Evolutionary conservation across 768 basidiomycete species (phyloP).

Genomic region (Xerocomellus amylosporus): DNA sequence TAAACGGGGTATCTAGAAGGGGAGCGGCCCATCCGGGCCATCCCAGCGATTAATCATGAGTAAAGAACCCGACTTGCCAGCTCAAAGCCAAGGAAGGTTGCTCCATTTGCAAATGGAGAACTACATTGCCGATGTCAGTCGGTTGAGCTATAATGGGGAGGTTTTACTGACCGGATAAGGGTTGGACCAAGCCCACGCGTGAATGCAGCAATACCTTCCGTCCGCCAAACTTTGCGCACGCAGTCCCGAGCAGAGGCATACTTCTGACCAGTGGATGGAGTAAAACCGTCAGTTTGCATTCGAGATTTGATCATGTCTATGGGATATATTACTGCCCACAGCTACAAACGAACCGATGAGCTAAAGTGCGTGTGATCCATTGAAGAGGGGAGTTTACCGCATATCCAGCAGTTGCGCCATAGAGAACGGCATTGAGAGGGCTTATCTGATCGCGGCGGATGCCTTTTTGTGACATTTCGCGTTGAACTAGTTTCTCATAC

Average conservation of each 20-base stretch:
- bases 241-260: conserved; percentile 84
- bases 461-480: conserved; percentile 72
- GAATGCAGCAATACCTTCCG: conserved; percentile 84
- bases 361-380: neutral
- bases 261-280: conserved; percentile 69
- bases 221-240: conserved; percentile 74
- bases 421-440: conserved; percentile 75
- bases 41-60: conserved; percentile 17
- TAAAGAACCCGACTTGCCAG: conserved; percentile 76
- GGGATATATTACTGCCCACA: conserved; percentile 93
- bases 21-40: neutral
- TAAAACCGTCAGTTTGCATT: conserved; percentile 93
- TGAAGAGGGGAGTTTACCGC: conserved; percentile 54
- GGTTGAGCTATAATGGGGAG: conserved; percentile 1
- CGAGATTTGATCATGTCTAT: conserved; percentile 96
- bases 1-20: neutral
- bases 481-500: conserved; percentile 90
- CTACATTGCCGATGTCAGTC: conserved; percentile 38
- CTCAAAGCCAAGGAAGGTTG: conserved; percentile 96
- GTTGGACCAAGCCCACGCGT: conserved; percentile 90
- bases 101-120: conserved; percentile 95
- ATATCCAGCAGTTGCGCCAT: conserved; percentile 91
- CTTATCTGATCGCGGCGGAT: conserved; percentile 75
- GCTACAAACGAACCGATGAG: conserved; percentile 38
- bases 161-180: conserved; percentile 68